These are phyloP conservation scores for Phyllosticta paracitricarpa DNA, from an alignment of 2,329 filamentous ascomycete species.

Conservation along the genomic window DNA sequence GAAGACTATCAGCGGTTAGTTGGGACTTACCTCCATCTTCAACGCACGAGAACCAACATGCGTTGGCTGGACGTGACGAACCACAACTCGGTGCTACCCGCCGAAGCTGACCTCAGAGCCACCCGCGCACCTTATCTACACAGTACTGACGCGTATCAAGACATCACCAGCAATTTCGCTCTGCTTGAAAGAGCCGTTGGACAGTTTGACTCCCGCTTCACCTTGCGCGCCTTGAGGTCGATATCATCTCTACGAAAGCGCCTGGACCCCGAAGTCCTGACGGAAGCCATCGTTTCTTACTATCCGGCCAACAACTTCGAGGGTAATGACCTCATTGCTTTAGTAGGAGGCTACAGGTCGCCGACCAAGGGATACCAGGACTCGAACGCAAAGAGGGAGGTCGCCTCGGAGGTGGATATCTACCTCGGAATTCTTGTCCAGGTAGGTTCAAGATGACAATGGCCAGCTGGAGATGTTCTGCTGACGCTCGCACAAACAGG, in stretches of 20 bases:
- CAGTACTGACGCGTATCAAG: constrained; percentile 39
- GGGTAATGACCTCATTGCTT: constrained; percentile 59
- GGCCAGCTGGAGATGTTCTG: not conserved
- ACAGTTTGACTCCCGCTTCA: constrained; percentile 91
- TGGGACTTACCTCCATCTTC: not conserved
- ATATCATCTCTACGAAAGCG: constrained; percentile 94
- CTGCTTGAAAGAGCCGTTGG: constrained; percentile 85
- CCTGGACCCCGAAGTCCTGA: constrained; percentile 70
- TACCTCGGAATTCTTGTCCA: constrained; percentile 69
- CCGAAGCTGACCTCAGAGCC: not conserved
- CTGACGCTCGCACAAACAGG: constrained; percentile 43
- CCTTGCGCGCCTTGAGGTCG: constrained; percentile 83
- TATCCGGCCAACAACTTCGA: constrained; percentile 59
- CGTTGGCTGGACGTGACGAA: not conserved
- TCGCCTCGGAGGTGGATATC: constrained; percentile 77
- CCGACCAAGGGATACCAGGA: constrained; percentile 37
- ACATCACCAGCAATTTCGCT: constrained; percentile 89
- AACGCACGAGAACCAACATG: not conserved
- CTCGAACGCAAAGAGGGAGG: constrained; percentile 62
- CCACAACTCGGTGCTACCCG: not conserved
- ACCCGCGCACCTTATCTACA: not conserved
- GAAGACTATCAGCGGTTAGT: constrained; percentile 30
- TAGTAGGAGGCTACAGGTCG: constrained; percentile 48
- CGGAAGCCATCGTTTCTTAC: constrained; percentile 70
- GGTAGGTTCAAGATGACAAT: constrained; percentile 16